These are phyloP conservation scores for Leccinum barrowsii DNA, from an alignment of 768 basidiomycete genomes.

Conservation along the genomic window DNA sequence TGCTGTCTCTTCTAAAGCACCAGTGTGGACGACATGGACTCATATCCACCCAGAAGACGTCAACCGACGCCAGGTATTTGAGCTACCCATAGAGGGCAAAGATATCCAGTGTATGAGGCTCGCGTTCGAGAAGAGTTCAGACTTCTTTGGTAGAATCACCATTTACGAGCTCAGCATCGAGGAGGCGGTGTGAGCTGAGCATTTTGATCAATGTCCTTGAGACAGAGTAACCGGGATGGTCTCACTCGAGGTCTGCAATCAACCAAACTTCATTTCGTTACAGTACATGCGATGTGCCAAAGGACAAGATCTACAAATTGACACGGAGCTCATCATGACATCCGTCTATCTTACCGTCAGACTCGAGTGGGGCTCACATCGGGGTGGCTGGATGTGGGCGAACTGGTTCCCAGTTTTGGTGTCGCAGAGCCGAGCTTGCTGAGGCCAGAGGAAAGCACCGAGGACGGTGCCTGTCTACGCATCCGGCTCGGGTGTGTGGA, in stretches of 20 bases:
- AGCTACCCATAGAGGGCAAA: conserved; percentile 33
- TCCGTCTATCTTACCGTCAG: background rate
- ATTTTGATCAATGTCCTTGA: background rate
- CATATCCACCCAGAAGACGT: conserved; percentile 77
- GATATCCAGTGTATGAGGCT: conserved; percentile 52
- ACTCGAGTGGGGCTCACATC: background rate
- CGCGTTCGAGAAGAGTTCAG: conserved; percentile 77
- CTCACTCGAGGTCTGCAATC: conserved; percentile 18
- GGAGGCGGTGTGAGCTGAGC: conserved; percentile 13
- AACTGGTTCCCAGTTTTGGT: background rate
- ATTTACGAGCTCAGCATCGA: conserved; percentile 58
- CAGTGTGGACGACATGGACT: conserved; percentile 48
- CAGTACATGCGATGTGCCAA: conserved; percentile 10
- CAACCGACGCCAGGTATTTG: conserved; percentile 69
- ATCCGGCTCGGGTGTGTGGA: background rate
- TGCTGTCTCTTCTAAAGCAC: conserved; percentile 28
- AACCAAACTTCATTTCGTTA: conserved; percentile 26
- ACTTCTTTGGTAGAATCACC: conserved; percentile 80
- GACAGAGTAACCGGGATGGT: background rate
- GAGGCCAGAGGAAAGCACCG: background rate
- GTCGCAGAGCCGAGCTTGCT: background rate
- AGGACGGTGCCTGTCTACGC: conserved; percentile 13
- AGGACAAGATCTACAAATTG: conserved; percentile 14
- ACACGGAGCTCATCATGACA: conserved; percentile 1
- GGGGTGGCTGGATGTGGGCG: background rate